Evolutionary conservation across 441 rosid genomes (phyloP).

Genomic region (Bocquillonia castaneifolia): DNA sequence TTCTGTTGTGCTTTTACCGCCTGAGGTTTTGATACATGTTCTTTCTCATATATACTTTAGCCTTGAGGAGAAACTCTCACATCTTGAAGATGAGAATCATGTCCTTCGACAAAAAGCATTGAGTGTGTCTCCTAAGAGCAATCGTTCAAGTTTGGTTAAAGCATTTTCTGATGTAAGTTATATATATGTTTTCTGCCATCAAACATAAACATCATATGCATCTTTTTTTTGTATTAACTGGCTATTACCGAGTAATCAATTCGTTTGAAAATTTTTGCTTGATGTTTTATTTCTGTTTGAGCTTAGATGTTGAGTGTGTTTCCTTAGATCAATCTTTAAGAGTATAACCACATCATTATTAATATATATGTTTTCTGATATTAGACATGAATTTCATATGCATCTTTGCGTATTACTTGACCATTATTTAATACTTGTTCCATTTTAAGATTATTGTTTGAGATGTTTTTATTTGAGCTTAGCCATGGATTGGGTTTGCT

Average conservation of each 20-base stretch:
- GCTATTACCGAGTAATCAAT: too few species aligned
- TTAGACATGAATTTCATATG: neutral
- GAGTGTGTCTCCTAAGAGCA: constrained; percentile 50
- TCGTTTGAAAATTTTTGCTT: too few species aligned
- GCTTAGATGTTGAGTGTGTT: too few species aligned
- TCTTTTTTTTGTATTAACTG: neutral
- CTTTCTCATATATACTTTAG: constrained; percentile 34
- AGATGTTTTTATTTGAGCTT: neutral
- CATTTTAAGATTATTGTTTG: neutral
- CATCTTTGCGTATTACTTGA: neutral
- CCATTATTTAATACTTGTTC: neutral
- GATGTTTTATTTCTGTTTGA: too few species aligned
- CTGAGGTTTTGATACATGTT: constrained; percentile 12
- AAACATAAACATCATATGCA: neutral
- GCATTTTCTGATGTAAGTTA: constrained; percentile 65
- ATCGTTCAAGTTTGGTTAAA: constrained; percentile 42
- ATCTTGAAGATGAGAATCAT: constrained; percentile 80
- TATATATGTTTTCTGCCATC: neutral
- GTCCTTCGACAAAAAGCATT: constrained; percentile 76
- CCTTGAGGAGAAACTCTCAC: constrained; percentile 72
- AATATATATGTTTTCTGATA: neutral
- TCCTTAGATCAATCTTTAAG: too few species aligned
- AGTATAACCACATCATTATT: neutral
- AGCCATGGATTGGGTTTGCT: neutral
- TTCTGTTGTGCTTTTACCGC: constrained; percentile 8